phyloP scores from a whole-genome alignment of 116 monocot genomes.

The Phalaenopsis hybrid region DNA sequence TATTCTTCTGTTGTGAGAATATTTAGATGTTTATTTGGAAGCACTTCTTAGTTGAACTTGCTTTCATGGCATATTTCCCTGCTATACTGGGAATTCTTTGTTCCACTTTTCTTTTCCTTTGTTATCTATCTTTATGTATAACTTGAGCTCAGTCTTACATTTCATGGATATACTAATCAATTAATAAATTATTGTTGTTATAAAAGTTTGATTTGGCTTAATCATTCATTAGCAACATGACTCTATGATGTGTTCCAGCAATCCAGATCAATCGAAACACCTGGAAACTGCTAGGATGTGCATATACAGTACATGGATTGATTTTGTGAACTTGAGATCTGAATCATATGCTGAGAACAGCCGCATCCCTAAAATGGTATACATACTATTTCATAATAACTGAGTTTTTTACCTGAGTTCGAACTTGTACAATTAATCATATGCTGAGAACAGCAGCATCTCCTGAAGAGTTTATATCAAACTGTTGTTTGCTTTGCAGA shows the following conservation, averaged over 20 bases:
- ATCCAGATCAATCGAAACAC: slow-evolving; percentile 98
- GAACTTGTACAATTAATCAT: not conserved
- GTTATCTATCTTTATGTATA: not conserved
- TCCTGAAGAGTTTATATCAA: slow-evolving; percentile 5
- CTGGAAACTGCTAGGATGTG: slow-evolving; percentile 97
- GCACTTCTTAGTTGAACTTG: not conserved
- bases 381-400: not conserved
- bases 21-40: not conserved
- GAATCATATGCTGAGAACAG: slow-evolving; percentile 92
- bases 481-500: slow-evolving; percentile 24
- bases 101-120: not conserved
- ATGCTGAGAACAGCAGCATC: too few species aligned
- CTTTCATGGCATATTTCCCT: not conserved
- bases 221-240: not conserved
- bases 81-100: not conserved
- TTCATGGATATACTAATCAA: slow-evolving; percentile 1
- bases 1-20: not conserved
- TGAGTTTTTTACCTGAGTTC: not conserved
- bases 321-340: slow-evolving; percentile 97
- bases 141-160: not conserved
- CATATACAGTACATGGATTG: slow-evolving; percentile 77
- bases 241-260: slow-evolving; percentile 38
- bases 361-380: slow-evolving; percentile 89
- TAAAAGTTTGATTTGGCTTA: not conserved
- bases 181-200: not conserved